Conservation (phyloP, 805 yeast species). For the Spathaspora arborariae region DNA sequence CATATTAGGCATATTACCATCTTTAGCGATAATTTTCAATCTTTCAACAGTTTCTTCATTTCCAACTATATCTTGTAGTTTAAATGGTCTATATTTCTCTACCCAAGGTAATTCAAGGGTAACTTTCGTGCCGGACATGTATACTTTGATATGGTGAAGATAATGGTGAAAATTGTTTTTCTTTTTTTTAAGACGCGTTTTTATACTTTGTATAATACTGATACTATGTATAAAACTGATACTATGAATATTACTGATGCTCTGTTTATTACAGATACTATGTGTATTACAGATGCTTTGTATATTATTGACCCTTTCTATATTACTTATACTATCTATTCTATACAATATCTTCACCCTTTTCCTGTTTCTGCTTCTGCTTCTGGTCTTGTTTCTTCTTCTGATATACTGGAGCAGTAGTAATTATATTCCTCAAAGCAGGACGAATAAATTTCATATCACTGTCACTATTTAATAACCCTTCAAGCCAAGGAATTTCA, state of each 20-base stretch:
- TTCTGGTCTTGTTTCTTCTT: background rate
- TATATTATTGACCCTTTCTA: too few species aligned
- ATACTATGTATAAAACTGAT: too few species aligned
- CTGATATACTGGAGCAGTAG: slow-evolving; percentile 13
- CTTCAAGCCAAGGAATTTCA: slow-evolving; percentile 44
- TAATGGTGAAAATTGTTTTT: background rate
- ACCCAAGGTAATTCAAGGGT: slow-evolving; percentile 53
- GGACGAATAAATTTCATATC: slow-evolving; percentile 19
- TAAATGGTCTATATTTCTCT: slow-evolving; percentile 89
- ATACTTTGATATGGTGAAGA: background rate
- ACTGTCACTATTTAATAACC: slow-evolving; percentile 17
- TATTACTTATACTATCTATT: background rate
- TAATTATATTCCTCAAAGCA: slow-evolving; percentile 39
- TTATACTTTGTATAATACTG: background rate
- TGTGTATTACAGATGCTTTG: too few species aligned
- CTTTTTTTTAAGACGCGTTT: background rate
- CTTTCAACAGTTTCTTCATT: slow-evolving; percentile 87
- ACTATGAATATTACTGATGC: background rate
- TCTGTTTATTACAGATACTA: too few species aligned
- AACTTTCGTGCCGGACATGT: slow-evolving; percentile 2
- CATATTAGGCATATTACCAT: slow-evolving; percentile 96
- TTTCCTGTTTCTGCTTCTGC: background rate
- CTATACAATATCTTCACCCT: background rate
- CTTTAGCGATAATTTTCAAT: slow-evolving; percentile 75
- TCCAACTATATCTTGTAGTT: slow-evolving; percentile 84